phyloP scores from a whole-genome alignment of 2,329 filamentous ascomycete genomes.

The Colletotrichum tabaci region DNA sequence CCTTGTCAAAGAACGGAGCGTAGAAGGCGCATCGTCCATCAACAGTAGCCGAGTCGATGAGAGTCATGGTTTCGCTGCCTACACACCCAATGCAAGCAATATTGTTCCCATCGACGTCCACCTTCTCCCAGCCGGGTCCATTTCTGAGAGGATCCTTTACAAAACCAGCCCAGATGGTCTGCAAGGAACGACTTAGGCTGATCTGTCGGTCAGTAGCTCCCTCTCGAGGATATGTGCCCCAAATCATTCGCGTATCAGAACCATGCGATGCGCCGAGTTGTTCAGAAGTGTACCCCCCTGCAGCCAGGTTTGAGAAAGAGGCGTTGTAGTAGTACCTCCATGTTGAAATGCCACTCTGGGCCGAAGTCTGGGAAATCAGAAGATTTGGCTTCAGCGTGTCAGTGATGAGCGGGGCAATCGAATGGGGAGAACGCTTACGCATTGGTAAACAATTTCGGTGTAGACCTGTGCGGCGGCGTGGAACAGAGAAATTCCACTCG shows the following conservation, averaged over 20 bases:
- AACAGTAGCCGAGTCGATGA: neutral
- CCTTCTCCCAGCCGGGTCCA: slow-evolving; percentile 24
- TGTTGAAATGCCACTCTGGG: slow-evolving; percentile 14
- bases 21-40: slow-evolving; percentile 15
- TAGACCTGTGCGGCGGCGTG: slow-evolving; percentile 9
- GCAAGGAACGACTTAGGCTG: slow-evolving; percentile 13
- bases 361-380: slow-evolving; percentile 12
- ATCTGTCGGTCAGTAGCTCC: slow-evolving; percentile 13
- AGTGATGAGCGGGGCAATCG: neutral
- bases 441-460: slow-evolving; percentile 27
- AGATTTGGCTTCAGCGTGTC: slow-evolving; percentile 8
- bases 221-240: slow-evolving; percentile 22
- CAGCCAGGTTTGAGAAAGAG: slow-evolving; percentile 21
- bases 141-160: slow-evolving; percentile 18
- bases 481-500: slow-evolving; percentile 12
- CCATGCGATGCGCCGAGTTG: slow-evolving; percentile 26
- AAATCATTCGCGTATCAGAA: slow-evolving; percentile 23
- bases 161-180: slow-evolving; percentile 20
- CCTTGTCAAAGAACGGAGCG: neutral
- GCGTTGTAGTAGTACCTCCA: slow-evolving; percentile 38
- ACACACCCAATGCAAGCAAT: slow-evolving; percentile 18
- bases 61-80: neutral
- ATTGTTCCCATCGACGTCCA: neutral
- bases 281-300: slow-evolving; percentile 18
- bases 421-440: slow-evolving; percentile 15